Conservation (phyloP, 345 rosid species). For the Euphorbia pulcherrima region DNA sequence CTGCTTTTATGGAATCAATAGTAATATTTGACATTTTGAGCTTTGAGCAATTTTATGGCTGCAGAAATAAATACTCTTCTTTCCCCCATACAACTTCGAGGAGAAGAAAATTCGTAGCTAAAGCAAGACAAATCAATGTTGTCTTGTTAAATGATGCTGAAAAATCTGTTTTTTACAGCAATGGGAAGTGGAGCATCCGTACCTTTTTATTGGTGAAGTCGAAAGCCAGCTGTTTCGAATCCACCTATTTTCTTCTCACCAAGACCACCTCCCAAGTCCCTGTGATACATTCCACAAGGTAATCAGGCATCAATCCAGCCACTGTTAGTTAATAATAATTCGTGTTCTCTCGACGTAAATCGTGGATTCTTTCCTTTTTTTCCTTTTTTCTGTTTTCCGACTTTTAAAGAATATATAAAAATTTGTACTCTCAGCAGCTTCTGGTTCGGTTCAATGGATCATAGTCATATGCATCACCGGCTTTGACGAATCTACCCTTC, state of each 20-base stretch:
- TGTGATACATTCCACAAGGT: constrained; percentile 25
- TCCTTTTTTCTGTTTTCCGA: not conserved
- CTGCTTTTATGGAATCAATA: constrained; percentile 10
- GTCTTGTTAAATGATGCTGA: constrained; percentile 16
- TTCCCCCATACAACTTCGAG: constrained; percentile 8
- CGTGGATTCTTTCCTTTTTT: constrained; percentile 17
- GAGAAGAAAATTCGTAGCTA: constrained; percentile 15
- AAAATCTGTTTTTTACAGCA: constrained; percentile 13
- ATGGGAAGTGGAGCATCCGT: constrained; percentile 13
- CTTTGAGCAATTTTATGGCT: constrained; percentile 15
- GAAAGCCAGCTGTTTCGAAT: constrained; percentile 19
- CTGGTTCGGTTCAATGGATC: constrained; percentile 78
- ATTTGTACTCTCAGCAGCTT: constrained; percentile 60
- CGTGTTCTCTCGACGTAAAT: constrained; percentile 22
- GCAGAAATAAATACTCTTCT: constrained; percentile 14
- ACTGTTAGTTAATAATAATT: constrained; percentile 22
- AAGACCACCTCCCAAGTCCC: constrained; percentile 17
- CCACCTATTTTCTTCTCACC: constrained; percentile 13
- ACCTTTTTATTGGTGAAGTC: constrained; percentile 25
- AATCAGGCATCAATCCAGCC: constrained; percentile 20
- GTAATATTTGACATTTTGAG: constrained; percentile 18
- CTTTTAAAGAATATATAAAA: constrained; percentile 16
- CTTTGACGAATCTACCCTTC: constrained; percentile 93
- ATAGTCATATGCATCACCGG: constrained; percentile 93
- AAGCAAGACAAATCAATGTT: constrained; percentile 3